These are phyloP conservation scores for Leucoagaricus sp. DNA, from an alignment of 1,284 basidiomycete genomes.

Conservation along the genomic window DNA sequence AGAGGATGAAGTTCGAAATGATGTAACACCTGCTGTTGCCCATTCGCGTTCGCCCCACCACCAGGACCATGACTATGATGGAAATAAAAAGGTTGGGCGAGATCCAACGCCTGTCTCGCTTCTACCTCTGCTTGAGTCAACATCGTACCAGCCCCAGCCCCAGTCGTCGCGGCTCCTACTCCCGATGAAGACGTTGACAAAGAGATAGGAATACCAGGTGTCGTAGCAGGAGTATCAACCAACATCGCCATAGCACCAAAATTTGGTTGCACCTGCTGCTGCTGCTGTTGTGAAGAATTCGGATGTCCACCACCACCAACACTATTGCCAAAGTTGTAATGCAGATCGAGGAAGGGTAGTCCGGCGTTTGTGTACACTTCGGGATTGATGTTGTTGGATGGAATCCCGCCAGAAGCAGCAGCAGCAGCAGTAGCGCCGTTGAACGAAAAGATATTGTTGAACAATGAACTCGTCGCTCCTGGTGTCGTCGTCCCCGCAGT, in stretches of 20 bases:
- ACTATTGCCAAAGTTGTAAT: constrained; percentile 54
- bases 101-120: constrained; percentile 13
- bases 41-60: not conserved
- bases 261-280: constrained; percentile 8
- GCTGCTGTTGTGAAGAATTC: no score
- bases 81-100: constrained; percentile 11
- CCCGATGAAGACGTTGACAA: no score
- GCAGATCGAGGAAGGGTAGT: constrained; percentile 72
- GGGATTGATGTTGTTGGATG: not conserved
- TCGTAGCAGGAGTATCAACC: not conserved
- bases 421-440: constrained; percentile 8
- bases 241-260: constrained; percentile 10
- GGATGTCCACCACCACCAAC: no score
- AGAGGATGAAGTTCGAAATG: not conserved
- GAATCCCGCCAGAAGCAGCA: not conserved
- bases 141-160: no score
- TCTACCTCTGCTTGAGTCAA: constrained; percentile 11
- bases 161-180: no score
- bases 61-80: no score
- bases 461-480: constrained; percentile 1
- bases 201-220: not conserved
- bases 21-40: not conserved
- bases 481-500: not conserved
- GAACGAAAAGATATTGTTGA: constrained; percentile 4
- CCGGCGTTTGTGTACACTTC: constrained; percentile 23